phyloP scores from a whole-genome alignment of 352 stramenopile species.

The Thraustotheca clavata region DNA sequence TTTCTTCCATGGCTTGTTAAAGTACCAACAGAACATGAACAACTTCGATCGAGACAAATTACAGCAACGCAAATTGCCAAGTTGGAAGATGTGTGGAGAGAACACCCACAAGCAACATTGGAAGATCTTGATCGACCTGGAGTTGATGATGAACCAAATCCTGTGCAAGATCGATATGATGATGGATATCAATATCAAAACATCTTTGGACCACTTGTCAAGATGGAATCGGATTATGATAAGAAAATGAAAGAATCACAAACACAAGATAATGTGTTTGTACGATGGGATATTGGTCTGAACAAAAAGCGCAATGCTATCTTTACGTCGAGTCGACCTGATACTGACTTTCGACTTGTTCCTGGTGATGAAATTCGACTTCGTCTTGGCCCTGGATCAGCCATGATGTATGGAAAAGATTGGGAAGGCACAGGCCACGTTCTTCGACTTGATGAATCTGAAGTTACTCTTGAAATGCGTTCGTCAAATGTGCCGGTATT shows the following conservation, averaged over 20 bases:
- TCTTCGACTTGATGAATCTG: constrained; percentile 68
- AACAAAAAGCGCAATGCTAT: constrained; percentile 95
- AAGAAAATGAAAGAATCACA: constrained; percentile 98
- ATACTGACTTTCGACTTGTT: constrained; percentile 87
- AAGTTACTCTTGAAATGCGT: constrained; percentile 82
- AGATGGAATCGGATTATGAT: constrained; percentile 99
- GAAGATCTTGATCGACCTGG: constrained; percentile 93
- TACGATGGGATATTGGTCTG: constrained; percentile 94
- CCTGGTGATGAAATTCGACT: constrained; percentile 96
- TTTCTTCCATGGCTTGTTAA: constrained; percentile 98
- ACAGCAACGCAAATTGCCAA: constrained; percentile 87
- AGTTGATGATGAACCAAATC: constrained; percentile 81
- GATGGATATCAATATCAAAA: constrained; percentile 99
- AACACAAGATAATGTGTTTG: constrained; percentile 89
- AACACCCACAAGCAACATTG: constrained; percentile 93
- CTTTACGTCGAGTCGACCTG: constrained; percentile 88
- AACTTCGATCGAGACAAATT: constrained; percentile 91
- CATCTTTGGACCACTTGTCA: constrained; percentile 98
- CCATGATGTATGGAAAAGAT: constrained; percentile 72
- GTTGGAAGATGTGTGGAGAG: constrained; percentile 93
- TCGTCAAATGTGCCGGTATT: constrained; percentile 50
- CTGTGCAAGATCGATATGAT: constrained; percentile 91
- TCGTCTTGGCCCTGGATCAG: constrained; percentile 74
- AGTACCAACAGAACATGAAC: constrained; percentile 84
- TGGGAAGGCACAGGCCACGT: constrained; percentile 96